phyloP scores from a whole-genome alignment of 345 rosid genomes.

The Trapa incisa region DNA sequence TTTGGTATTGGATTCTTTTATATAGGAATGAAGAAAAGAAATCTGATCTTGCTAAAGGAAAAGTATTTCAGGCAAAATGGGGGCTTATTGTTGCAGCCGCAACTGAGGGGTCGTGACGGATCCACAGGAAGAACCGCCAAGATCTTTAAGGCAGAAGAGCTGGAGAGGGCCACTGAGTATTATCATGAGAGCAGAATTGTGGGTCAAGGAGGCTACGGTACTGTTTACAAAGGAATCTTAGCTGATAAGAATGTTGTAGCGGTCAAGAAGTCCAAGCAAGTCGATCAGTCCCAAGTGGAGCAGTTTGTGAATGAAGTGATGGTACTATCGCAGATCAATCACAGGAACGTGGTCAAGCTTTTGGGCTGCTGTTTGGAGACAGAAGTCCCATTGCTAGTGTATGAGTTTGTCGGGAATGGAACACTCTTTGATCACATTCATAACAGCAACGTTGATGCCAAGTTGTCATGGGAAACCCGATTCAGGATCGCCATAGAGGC shows the following conservation, averaged over 20 bases:
- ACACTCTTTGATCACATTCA: conserved; percentile 27
- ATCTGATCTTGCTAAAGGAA: conserved; percentile 4
- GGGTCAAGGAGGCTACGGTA: conserved; percentile 30
- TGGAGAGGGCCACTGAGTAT: conserved; percentile 29
- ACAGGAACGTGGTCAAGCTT: conserved; percentile 28
- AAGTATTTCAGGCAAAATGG: conserved; percentile 20
- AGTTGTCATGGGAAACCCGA: conserved; percentile 21
- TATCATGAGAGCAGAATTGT: conserved; percentile 17
- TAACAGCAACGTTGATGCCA: conserved; percentile 6
- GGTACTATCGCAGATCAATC: conserved; percentile 33
- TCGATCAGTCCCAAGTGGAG: conserved; percentile 27
- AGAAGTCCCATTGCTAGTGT: conserved; percentile 28
- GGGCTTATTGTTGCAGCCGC: conserved; percentile 24
- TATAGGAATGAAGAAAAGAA: conserved; percentile 10
- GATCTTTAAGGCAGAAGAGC: conserved; percentile 22
- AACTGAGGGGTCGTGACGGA: conserved; percentile 3
- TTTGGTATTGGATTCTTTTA: background rate
- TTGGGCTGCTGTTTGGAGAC: conserved; percentile 36
- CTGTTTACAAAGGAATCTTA: conserved; percentile 30
- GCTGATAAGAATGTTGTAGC: conserved; percentile 23
- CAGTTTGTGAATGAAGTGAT: conserved; percentile 35
- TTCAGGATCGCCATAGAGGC: conserved; percentile 21
- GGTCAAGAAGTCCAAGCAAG: conserved; percentile 26
- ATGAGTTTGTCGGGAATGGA: conserved; percentile 26
- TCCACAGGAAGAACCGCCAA: conserved; percentile 8